Evolutionary conservation across 768 basidiomycete species (phyloP), one percentile per base, ranked within the genome.

Genomic region (Tulasnella sp.): DNA sequence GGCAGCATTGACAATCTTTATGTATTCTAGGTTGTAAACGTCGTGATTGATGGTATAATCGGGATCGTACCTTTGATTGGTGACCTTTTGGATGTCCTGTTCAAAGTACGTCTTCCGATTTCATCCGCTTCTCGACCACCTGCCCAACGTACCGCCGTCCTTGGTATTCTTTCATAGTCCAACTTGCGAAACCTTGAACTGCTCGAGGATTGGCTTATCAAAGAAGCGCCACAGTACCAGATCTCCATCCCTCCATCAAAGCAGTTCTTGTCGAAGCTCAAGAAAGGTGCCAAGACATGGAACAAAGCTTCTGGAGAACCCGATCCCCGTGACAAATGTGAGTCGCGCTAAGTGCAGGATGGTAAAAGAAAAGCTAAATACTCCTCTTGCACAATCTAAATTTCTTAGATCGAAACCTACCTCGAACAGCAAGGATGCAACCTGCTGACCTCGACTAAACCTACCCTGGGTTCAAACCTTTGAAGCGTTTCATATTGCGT

Each of bases 111-210:
- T 0, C 1, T n/a, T n/a, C n/a, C n/a, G n/a, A n/a, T n/a, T n/a
- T n/a, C n/a, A n/a, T n/a, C n/a, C n/a, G 11, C 11, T 50, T 15
- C 49, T 23, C 11, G 13, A 11, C 13, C 13, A 15, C 23, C 11
- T 23, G 11, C 49, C 24, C 24, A 26, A 13, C 23, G 13, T 15
- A 50, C 24, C 24, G n/a, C 24, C 49, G 11, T 50, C n/a, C n/a
- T n/a, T n/a, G n/a, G n/a, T n/a, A n/a, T 17, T 34, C 9, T 9
- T 21, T 24, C 51, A 15, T 58, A 61, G 59, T 52, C 63, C 13
- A 64, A 64, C 34, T 38, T 64, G 21, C 51, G 63, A 42, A 64
- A 64, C 61, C 49, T 64, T 23, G 56, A 41, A 10, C 45, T 64
- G 30, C 54, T 64, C 41, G 63, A 64, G 54, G 45, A 53, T 8